These are phyloP conservation scores for baker's yeast (Saccharomyces cerevisiae) DNA, from an alignment of 805 yeast species.

Conservation along the genomic window DNA sequence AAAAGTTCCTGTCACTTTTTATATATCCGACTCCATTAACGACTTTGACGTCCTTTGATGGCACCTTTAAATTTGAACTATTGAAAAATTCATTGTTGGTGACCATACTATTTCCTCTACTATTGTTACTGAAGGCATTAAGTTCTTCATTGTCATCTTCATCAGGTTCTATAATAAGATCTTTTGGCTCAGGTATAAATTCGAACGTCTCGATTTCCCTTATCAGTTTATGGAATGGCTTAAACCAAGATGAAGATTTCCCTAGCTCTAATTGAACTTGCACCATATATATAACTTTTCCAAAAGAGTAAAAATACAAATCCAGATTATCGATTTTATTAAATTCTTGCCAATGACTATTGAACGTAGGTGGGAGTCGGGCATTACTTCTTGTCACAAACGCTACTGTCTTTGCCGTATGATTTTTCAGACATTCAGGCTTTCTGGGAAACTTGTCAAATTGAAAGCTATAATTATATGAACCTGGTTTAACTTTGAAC, in stretches of 20 bases:
- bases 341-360: constrained; percentile 19
- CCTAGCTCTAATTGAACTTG: constrained; percentile 25
- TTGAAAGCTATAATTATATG: constrained; percentile 20
- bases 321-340: constrained; percentile 20
- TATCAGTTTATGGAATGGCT: constrained; percentile 21
- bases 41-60: background rate
- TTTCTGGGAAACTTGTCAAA: constrained; percentile 20
- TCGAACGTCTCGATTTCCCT: constrained; percentile 17
- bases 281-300: constrained; percentile 23
- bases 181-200: constrained; percentile 21
- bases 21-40: background rate
- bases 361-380: constrained; percentile 26
- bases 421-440: constrained; percentile 22
- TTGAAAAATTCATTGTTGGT: background rate
- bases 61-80: background rate
- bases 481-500: constrained; percentile 24
- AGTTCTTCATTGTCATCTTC: constrained; percentile 4
- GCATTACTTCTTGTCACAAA: constrained; percentile 17
- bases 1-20: background rate
- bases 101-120: background rate
- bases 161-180: constrained; percentile 11
- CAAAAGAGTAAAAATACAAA: constrained; percentile 22
- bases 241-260: constrained; percentile 23
- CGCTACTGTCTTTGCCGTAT: constrained; percentile 14
- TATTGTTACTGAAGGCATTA: background rate